Percentiles rank a stretch among this genome's conserved stretches.
Evolutionary conservation across 75 land plant species (phyloP).

Genomic region (Pseudotsuga menziesii): DNA sequence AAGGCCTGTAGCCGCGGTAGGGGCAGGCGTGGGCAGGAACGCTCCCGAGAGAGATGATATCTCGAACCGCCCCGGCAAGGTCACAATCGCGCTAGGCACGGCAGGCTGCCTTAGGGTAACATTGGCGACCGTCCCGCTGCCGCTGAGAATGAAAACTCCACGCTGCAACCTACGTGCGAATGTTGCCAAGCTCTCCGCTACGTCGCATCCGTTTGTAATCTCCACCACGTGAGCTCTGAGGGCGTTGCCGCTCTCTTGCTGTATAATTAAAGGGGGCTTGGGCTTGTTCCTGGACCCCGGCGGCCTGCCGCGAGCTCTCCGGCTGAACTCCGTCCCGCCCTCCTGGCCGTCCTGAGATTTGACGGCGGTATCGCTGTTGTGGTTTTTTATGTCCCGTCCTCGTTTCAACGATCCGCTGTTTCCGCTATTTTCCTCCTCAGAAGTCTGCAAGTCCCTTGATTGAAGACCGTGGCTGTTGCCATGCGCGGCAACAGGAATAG

Average conservation of each 20-base stretch:
- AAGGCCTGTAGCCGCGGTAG: constrained; percentile 60
- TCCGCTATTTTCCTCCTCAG: neutral
- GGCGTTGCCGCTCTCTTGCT: constrained; percentile 47
- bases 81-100: constrained; percentile 55
- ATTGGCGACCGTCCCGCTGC: constrained; percentile 65
- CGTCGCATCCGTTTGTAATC: constrained; percentile 39
- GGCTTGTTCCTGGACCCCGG: constrained; percentile 61
- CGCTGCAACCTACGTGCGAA: constrained; percentile 41
- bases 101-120: constrained; percentile 69
- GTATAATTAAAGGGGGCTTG: constrained; percentile 48
- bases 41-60: constrained; percentile 78
- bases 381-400: neutral
- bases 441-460: constrained; percentile 10
- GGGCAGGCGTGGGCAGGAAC: constrained; percentile 67
- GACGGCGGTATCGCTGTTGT: no score
- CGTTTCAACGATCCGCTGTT: neutral
- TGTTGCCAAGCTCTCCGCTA: constrained; percentile 35
- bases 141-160: constrained; percentile 60
- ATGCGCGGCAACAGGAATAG: constrained; percentile 6
- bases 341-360: neutral
- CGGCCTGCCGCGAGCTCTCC: constrained; percentile 41
- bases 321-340: neutral
- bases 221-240: constrained; percentile 46
- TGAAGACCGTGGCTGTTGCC: constrained; percentile 6
- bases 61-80: constrained; percentile 73